These are phyloP conservation scores for Rhodotorula sp. DNA, from an alignment of 1,284 basidiomycete species.

Conservation along the genomic window DNA sequence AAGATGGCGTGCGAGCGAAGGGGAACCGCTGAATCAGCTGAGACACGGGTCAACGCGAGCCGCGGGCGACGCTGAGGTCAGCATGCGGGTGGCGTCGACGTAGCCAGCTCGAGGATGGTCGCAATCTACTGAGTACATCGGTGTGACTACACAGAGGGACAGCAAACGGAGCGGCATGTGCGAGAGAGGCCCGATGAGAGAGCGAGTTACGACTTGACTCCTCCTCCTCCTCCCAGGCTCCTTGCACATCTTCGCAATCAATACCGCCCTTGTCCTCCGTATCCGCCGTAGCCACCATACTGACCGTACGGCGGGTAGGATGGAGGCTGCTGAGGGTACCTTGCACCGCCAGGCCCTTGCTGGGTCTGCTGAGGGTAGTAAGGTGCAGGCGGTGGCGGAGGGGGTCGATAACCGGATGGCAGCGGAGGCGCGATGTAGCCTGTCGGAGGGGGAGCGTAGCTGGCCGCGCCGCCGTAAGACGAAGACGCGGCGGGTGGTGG, in stretches of 20 bases:
- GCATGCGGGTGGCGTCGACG: too few species aligned
- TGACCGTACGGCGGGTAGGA: background rate
- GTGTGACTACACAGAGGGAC: too few species aligned
- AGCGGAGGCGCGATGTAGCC: constrained; percentile 12
- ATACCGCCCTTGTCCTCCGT: background rate
- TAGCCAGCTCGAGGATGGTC: too few species aligned
- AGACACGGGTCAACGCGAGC: too few species aligned
- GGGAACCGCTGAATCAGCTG: background rate
- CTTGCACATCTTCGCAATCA: background rate
- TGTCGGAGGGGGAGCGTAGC: constrained; percentile 6
- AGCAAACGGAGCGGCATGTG: too few species aligned
- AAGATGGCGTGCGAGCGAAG: background rate
- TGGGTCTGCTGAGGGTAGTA: constrained; percentile 11
- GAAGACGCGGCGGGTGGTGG: constrained; percentile 3
- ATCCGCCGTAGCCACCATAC: constrained; percentile 11
- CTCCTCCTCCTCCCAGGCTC: too few species aligned
- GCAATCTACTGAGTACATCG: too few species aligned
- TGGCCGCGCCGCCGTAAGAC: background rate
- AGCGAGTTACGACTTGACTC: too few species aligned
- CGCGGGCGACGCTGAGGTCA: background rate
- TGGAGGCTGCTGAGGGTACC: constrained; percentile 11
- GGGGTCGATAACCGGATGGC: constrained; percentile 13
- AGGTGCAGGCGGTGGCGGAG: background rate
- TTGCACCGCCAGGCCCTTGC: constrained; percentile 12
- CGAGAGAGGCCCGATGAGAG: too few species aligned